Percentiles rank a stretch among this genome's conserved stretches.
These are phyloP conservation scores for Diacronema lutheri DNA, from an alignment of 78 protist genomes.

Conservation along the genomic window DNA sequence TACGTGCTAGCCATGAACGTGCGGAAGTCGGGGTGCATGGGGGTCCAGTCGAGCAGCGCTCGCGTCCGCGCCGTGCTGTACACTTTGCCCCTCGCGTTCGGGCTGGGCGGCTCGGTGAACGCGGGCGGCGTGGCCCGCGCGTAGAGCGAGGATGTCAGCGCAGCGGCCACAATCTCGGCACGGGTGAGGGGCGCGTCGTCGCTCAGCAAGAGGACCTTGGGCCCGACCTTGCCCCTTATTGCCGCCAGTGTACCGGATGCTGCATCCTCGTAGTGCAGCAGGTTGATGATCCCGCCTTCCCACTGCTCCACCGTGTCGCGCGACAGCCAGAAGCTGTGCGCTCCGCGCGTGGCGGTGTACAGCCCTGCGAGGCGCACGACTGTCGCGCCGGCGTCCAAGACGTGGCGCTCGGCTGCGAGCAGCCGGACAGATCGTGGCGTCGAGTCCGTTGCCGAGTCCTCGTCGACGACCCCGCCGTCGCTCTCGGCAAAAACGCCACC, in stretches of 20 bases:
- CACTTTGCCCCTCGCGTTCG: too few species aligned
- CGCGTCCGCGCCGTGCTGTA: too few species aligned
- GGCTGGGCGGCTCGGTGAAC: too few species aligned
- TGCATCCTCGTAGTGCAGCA: background rate
- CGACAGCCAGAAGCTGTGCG: background rate
- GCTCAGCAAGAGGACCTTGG: background rate
- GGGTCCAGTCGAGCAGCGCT: too few species aligned
- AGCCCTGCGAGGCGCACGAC: conserved; percentile 1
- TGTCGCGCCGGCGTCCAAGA: background rate
- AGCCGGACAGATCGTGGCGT: background rate
- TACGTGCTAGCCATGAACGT: too few species aligned
- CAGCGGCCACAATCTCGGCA: background rate
- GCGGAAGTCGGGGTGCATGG: too few species aligned
- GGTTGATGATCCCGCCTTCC: background rate
- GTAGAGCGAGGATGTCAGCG: too few species aligned
- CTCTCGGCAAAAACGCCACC: background rate
- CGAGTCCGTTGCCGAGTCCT: background rate
- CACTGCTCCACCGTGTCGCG: background rate
- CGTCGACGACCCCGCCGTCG: background rate
- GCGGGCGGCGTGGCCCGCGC: too few species aligned
- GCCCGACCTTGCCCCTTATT: background rate
- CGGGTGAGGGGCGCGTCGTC: background rate
- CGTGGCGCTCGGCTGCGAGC: background rate
- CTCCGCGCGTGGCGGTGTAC: background rate
- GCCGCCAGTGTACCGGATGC: background rate